A percentile compares a stretch with the other conserved stretches of the same genome.
These are phyloP conservation scores for Fraxinus ornus DNA, from an alignment of 305 asterid genomes.

Conservation along the genomic window DNA sequence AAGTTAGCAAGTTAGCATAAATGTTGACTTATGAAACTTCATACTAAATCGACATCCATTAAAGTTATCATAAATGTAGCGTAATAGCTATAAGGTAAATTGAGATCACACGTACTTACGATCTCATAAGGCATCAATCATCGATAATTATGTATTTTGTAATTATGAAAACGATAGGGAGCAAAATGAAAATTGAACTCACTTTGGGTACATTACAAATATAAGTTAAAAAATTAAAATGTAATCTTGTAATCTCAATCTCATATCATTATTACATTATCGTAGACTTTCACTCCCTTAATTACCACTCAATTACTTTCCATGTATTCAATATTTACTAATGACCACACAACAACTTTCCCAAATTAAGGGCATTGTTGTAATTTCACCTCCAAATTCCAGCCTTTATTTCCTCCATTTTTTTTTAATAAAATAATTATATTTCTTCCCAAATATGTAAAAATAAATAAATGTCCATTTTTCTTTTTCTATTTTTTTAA, in stretches of 20 bases:
- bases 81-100: background rate
- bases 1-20: background rate
- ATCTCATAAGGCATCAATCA: background rate
- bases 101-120: background rate
- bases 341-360: conserved; percentile 18
- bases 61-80: background rate
- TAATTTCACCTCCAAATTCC: background rate
- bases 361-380: conserved; percentile 15
- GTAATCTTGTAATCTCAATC: background rate
- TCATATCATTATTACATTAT: conserved; percentile 29
- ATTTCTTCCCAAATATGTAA: background rate
- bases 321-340: conserved; percentile 26
- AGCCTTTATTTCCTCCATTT: background rate
- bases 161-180: background rate
- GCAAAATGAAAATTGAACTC: background rate
- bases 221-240: background rate
- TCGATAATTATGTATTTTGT: background rate
- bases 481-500: background rate
- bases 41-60: background rate
- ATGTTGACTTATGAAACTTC: background rate
- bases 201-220: background rate
- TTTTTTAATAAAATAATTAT: background rate
- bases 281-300: conserved; percentile 1
- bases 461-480: background rate
- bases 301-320: conserved; percentile 23